Percentiles rank a stretch among this genome's conserved stretches.
Conservation (phyloP, 2,329 filamentous ascomycete species). For the Thermochaetoides dissita region DNA sequence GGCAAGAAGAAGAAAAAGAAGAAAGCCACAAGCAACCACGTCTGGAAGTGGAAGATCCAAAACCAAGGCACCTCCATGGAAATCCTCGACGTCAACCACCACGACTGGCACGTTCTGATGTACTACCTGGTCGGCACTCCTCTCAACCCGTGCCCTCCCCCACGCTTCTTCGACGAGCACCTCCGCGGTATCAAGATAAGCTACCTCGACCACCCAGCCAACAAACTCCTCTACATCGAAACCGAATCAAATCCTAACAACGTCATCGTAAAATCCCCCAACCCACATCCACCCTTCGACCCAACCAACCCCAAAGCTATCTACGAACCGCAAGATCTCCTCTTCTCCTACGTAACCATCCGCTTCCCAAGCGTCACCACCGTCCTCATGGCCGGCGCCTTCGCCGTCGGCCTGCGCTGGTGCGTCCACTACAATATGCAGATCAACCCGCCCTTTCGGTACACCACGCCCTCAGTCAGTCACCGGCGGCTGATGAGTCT, state of each 20-base stretch:
- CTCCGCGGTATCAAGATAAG: not conserved
- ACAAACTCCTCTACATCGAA: not conserved
- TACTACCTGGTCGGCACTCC: not conserved
- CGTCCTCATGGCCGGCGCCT: constrained; percentile 1
- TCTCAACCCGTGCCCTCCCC: not conserved
- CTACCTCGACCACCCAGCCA: constrained; percentile 1
- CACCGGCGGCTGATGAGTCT: not conserved
- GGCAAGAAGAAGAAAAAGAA: not conserved
- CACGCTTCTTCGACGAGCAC: not conserved
- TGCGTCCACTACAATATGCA: not conserved
- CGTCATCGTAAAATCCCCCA: not conserved
- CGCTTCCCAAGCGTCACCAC: too few relatives aligned
- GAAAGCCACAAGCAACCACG: not conserved
- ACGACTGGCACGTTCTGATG: not conserved
- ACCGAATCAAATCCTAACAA: not conserved
- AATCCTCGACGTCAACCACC: constrained; percentile 1
- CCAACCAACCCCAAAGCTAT: too few relatives aligned
- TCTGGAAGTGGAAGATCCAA: constrained; percentile 5
- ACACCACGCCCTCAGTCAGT: not conserved
- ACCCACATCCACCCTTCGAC: not conserved
- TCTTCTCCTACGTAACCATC: too few relatives aligned
- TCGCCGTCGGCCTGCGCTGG: constrained; percentile 4
- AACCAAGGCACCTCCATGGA: constrained; percentile 3
- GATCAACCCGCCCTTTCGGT: constrained; percentile 5
- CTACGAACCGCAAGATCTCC: too few relatives aligned